Evolutionary conservation across 108 stramenopile species (phyloP), one percentile per base, ranked within the genome.

Genomic region (Skeletonema tropicum): DNA sequence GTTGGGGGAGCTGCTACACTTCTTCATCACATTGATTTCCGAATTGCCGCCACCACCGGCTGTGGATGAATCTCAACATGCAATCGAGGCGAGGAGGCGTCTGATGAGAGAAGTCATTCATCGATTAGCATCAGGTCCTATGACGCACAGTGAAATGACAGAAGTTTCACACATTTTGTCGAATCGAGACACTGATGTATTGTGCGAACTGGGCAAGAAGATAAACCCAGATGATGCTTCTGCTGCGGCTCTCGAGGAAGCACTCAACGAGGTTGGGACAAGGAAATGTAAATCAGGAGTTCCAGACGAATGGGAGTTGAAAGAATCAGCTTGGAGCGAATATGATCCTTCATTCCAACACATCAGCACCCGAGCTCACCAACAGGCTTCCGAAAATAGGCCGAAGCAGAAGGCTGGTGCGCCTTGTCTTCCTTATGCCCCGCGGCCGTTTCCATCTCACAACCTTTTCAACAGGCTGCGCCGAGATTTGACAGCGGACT

Each of bases 341-440:
- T 96, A 96, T 62, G 95, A 96, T 76, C 95, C 95, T 10, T 80
- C 89, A 4, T 96, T 93, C 66, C 88, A 76, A 62, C 90, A 92
- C 67, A 86, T 93, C 19, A 85, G 83, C 59, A 66, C 86, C 13
- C 77, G 85, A 25, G 64, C 70, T 39, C 95, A 96, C 75, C 91
- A 96, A 70, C 74, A 65, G 60, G 90, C 91, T 29, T 82, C 91
- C 6, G 91, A 93, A 68, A 82, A 66, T 66, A 83, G 95, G 6
- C 91, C 95, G 26, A 77, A 83, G 69, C 84, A 79, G 14, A 49
- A 49, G 19, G 48, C 17, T 6, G 48, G 12, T 49, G 17, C 70
- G 19, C 21, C 72, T 13, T 63, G 46, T 35, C n/a, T 42, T 17
- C 85, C 91, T 26, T 94, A 90, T 68, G 88, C 90, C 52, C 93